Conservation (phyloP, 345 rosid genomes). For the Ailanthus altissimus region DNA sequence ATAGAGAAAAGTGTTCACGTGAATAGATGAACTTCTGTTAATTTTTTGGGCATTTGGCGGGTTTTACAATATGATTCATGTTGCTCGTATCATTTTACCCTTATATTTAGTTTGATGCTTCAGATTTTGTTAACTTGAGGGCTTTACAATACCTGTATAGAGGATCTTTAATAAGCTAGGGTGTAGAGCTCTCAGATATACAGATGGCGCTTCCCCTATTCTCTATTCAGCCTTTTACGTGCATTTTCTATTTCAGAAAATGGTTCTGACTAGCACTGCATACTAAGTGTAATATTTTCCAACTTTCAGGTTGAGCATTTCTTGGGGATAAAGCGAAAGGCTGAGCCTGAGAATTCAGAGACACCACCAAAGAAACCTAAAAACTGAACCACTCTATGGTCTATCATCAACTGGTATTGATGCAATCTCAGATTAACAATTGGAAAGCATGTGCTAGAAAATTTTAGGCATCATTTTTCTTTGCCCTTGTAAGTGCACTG, state of each 20-base stretch:
- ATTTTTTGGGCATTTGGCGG: not conserved
- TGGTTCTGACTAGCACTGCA: not conserved
- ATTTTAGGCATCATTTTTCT: not conserved
- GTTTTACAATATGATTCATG: not conserved
- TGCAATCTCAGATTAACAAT: not conserved
- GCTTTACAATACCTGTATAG: not conserved
- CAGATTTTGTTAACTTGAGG: not conserved
- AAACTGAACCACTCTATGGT: conserved; percentile 29
- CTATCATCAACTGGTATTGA: not conserved
- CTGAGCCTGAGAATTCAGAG: conserved; percentile 50
- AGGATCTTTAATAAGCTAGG: not conserved
- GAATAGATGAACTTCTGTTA: not conserved
- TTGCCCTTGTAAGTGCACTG: not conserved
- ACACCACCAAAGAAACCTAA: conserved; percentile 60
- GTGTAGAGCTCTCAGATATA: not conserved
- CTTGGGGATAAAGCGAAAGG: conserved; percentile 86
- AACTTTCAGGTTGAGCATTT: conserved; percentile 80
- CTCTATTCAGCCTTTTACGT: not conserved
- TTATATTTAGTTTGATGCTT: not conserved
- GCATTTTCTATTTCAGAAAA: not conserved
- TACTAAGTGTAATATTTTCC: not conserved
- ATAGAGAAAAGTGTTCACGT: not conserved
- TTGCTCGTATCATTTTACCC: not conserved
- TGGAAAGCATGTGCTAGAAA: not conserved
- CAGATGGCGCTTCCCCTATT: not conserved